Evolutionary conservation across 1,284 basidiomycete species (phyloP).

Genomic region (Ganoderma lingzhi): DNA sequence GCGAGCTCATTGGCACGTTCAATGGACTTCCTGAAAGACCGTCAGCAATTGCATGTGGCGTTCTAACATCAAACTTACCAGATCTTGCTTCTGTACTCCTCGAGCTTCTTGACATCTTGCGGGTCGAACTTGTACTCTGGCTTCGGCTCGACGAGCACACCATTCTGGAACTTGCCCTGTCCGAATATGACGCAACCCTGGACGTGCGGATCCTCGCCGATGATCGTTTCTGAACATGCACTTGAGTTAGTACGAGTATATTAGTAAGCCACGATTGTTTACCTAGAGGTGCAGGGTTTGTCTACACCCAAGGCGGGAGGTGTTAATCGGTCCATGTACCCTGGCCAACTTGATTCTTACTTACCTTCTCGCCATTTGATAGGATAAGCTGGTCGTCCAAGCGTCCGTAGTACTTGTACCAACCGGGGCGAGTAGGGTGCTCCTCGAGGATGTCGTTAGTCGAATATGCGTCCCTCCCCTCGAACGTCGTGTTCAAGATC

Average conservation of each 20-base stretch:
- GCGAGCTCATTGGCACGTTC: slow-evolving; percentile 45
- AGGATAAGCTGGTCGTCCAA: slow-evolving; percentile 52
- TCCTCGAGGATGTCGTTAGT: slow-evolving; percentile 52
- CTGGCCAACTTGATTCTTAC: not conserved
- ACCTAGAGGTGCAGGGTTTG: slow-evolving; percentile 54
- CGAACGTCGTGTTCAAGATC: slow-evolving; percentile 39
- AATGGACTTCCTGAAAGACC: slow-evolving; percentile 39
- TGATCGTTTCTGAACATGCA: slow-evolving; percentile 38
- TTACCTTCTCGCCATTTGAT: slow-evolving; percentile 40
- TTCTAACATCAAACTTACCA: slow-evolving; percentile 39
- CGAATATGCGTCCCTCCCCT: slow-evolving; percentile 39
- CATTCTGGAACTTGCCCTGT: slow-evolving; percentile 46
- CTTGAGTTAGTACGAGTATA: slow-evolving; percentile 1
- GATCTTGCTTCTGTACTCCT: slow-evolving; percentile 41
- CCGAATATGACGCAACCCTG: slow-evolving; percentile 48
- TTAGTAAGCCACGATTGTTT: not conserved
- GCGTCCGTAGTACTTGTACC: slow-evolving; percentile 54
- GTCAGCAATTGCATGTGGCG: not conserved
- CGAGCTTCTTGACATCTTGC: slow-evolving; percentile 33
- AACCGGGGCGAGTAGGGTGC: slow-evolving; percentile 50
- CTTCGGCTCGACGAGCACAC: slow-evolving; percentile 47
- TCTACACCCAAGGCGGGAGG: slow-evolving; percentile 37
- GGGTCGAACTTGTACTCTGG: slow-evolving; percentile 37
- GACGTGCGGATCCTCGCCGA: slow-evolving; percentile 42
- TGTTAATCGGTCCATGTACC: slow-evolving; percentile 27